Base-by-base conservation (phyloP, 106 monocot genomes). In the Dendrobium catenatum region DNA sequence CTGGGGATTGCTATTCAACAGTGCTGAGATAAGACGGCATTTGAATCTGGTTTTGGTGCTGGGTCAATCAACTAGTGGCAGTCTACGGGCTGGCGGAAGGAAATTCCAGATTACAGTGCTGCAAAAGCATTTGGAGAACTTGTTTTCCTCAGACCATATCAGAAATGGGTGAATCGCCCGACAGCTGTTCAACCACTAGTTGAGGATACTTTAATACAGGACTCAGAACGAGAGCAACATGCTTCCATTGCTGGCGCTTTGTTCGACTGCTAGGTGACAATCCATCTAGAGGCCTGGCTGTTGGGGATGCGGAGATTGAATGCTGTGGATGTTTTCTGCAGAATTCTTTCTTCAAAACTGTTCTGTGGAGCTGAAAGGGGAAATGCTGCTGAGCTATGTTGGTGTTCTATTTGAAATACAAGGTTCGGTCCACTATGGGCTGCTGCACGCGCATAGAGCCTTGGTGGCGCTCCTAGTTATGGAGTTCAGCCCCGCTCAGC, bases 251-350 rank as follows among this genome's bases (percentile, higher is more conserved):
- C 91, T 82, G 91, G n/a, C 99, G 17, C 87, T 99, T 47, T n/a
- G 95, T 99, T 79, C 88, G 84, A 66, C 80, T 99, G 59, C 82
- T 95, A 4, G 85, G 82, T 83, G 99, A 95, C 40, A 95, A 93
- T 83, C 86, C 90, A 41, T 91, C 93, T 20, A 91, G 88, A 80
- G 86, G 90, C 72, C 78, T 93, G 81, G 85, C 86, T 67, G 88
- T 98, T 73, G 92, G 86, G 9, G 98, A 99, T 85, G 80, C 89
- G 54, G 98, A 99, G 81, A 89, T 90, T n/a, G 88, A 93, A 87
- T 78, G 93, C 99, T 77, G 95, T 95, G 37, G 99, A 99, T 91
- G 91, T 99, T 72, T 91, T 99, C 72, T 95, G 91, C 75, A 89
- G 93, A 41, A 99, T 99, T 78, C 89, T 99, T 79, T 93, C 93